Percentiles rank a stretch among this genome's conserved stretches.
phyloP scores from a whole-genome alignment of 2,329 filamentous ascomycete species.

The Pseudogymnoascus sp. region DNA sequence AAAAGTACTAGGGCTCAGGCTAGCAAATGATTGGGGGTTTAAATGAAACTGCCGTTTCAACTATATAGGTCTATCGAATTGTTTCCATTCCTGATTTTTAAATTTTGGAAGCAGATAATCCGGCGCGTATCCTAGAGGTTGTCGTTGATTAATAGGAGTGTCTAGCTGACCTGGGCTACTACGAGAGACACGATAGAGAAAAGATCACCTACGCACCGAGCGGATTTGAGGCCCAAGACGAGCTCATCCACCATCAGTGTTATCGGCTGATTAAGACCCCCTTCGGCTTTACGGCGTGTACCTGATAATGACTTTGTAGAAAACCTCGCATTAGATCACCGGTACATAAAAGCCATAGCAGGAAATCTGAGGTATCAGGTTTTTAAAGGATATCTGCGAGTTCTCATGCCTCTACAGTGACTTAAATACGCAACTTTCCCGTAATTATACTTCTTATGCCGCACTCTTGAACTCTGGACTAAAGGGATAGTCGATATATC shows the following conservation, averaged over 20 bases:
- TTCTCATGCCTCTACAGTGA: background rate
- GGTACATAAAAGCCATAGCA: background rate
- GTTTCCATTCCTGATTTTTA: too few species aligned
- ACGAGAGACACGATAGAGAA: background rate
- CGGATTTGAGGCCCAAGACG: background rate
- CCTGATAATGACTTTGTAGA: background rate
- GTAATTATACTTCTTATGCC: background rate
- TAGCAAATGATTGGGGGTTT: too few species aligned
- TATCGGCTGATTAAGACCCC: background rate
- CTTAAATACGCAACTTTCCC: background rate
- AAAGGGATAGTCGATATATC: slow-evolving; percentile 10
- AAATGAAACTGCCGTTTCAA: too few species aligned
- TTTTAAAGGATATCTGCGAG: background rate
- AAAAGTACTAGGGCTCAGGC: too few species aligned
- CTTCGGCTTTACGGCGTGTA: background rate
- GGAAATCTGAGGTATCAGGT: background rate
- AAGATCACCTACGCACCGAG: background rate
- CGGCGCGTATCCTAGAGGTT: too few species aligned
- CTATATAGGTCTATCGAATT: too few species aligned
- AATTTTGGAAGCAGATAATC: too few species aligned
- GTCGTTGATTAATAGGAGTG: background rate
- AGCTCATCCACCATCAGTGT: background rate
- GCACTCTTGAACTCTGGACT: slow-evolving; percentile 3
- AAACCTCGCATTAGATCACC: background rate
- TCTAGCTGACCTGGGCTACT: background rate